Evolutionary conservation across 2,329 filamentous ascomycete species (phyloP).

Genomic region (Fusarium pseudoanthophilum): DNA sequence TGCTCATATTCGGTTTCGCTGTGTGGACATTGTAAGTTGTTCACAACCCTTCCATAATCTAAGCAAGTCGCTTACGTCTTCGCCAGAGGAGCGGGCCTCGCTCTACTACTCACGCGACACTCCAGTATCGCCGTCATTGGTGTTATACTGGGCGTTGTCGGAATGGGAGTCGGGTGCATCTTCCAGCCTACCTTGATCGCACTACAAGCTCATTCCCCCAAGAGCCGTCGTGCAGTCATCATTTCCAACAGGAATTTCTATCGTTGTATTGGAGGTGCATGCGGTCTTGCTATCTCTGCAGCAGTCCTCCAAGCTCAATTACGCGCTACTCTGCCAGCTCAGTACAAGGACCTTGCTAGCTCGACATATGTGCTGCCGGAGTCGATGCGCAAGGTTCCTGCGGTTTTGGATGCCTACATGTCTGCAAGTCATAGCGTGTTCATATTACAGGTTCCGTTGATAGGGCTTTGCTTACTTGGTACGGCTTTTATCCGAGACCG

Average conservation of each 20-base stretch:
- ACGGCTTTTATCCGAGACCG: not conserved
- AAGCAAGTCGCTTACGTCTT: rapidly evolving
- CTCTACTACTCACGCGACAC: not conserved
- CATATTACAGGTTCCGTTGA: not conserved
- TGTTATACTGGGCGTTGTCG: not conserved
- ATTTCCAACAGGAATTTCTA: slow-evolving; percentile 9
- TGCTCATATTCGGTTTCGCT: not conserved
- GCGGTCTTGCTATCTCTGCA: not conserved
- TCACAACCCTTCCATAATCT: rapidly evolving
- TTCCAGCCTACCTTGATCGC: slow-evolving; percentile 2
- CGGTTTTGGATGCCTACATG: not conserved
- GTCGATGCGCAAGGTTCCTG: not conserved
- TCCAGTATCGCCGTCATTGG: not conserved
- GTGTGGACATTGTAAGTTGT: not conserved
- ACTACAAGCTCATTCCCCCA: not conserved
- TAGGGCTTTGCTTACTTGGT: not conserved
- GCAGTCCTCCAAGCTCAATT: not conserved
- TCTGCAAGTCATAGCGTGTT: slow-evolving; percentile 2
- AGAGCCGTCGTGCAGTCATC: slow-evolving; percentile 3
- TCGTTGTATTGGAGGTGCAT: not conserved
- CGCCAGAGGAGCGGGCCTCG: not conserved
- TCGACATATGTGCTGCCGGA: not conserved
- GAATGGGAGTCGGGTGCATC: not conserved
- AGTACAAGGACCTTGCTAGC: not conserved
- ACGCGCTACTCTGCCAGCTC: not conserved